phyloP scores from a whole-genome alignment of 1,139 yeast genomes.

The Kodamaea arcana region DNA sequence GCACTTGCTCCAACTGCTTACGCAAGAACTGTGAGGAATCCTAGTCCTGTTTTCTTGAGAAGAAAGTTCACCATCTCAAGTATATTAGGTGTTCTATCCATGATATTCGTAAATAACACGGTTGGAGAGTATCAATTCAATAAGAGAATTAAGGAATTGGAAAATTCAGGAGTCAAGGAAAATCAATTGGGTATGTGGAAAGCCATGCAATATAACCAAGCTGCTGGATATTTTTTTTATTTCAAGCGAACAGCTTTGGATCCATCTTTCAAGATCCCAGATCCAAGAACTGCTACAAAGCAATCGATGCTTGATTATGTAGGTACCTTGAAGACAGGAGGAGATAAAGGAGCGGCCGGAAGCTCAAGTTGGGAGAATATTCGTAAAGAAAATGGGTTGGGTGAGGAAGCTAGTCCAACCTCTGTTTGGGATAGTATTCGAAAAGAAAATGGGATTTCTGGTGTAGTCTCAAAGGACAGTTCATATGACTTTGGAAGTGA shows the following conservation, averaged over 20 bases:
- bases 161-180: conserved; percentile 9
- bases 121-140: conserved; percentile 23
- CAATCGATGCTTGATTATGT: not conserved
- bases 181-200: conserved; percentile 33
- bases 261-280: conserved; percentile 32
- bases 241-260: conserved; percentile 32
- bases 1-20: conserved; percentile 12
- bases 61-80: conserved; percentile 32
- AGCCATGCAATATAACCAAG: conserved; percentile 34
- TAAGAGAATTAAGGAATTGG: conserved; percentile 15
- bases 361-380: conserved; percentile 29
- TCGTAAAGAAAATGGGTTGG: conserved; percentile 28
- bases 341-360: not conserved
- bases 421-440: no score
- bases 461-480: not conserved
- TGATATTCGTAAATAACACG: conserved; percentile 25
- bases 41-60: conserved; percentile 4
- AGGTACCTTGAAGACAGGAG: not conserved
- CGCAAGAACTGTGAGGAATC: conserved; percentile 5
- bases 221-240: conserved; percentile 35
- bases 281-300: conserved; percentile 30
- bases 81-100: conserved; percentile 25
- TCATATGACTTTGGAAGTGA: not conserved
- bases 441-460: not conserved
- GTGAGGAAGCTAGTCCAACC: not conserved